Evolutionary conservation across 495 filamentous ascomycete genomes (phyloP).

Genomic region (Bombardia bombarda): DNA sequence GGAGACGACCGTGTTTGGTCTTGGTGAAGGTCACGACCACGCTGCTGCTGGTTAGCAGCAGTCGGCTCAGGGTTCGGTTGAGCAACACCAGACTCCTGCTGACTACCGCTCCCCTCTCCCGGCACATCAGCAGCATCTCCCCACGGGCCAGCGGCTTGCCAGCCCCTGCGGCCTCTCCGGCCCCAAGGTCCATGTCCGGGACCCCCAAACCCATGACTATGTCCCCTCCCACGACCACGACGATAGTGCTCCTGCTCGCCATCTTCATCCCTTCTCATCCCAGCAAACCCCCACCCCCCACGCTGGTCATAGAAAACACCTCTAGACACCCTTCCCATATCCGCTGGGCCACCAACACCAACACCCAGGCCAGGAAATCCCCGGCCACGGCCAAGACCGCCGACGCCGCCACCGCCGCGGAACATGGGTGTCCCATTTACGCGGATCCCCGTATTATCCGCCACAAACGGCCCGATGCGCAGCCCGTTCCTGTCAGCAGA

Average conservation of each 20-base stretch:
- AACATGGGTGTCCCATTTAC: constrained; percentile 23
- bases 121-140: background rate
- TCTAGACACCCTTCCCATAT: too few species aligned
- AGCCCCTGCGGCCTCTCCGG: background rate
- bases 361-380: background rate
- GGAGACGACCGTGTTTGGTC: too few species aligned
- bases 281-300: constrained; percentile 1
- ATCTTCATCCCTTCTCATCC: too few species aligned
- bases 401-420: background rate
- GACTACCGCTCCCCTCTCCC: background rate
- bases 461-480: constrained; percentile 22
- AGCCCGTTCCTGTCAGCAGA: constrained; percentile 36
- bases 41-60: too few species aligned
- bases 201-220: too few species aligned
- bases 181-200: constrained; percentile 1
- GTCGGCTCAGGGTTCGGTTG: too few species aligned
- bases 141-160: background rate
- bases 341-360: background rate
- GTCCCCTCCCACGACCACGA: background rate
- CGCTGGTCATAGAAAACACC: too few species aligned
- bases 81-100: constrained; percentile 4
- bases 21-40: constrained; percentile 4
- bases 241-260: background rate
- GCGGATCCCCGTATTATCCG: constrained; percentile 25
- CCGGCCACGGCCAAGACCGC: background rate